These are phyloP conservation scores for Coleophoma eucalyptorum DNA, from an alignment of 2,329 filamentous ascomycete species.

Conservation along the genomic window DNA sequence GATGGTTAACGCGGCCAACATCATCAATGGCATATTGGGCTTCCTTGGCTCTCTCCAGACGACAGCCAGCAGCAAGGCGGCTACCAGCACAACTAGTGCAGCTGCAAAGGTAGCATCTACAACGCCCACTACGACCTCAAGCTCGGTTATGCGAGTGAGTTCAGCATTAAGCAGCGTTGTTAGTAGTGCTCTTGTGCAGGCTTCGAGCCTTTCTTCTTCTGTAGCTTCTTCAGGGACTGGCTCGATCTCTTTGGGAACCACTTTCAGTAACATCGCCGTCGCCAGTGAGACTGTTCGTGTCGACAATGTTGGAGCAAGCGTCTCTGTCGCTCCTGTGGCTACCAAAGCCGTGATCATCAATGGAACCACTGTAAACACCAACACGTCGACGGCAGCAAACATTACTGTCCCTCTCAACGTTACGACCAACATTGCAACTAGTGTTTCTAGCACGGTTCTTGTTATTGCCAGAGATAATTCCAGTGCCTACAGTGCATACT, in stretches of 20 bases:
- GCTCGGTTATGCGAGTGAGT: not conserved
- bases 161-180: not conserved
- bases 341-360: not conserved
- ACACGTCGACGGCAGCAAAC: not conserved
- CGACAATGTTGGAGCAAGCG: not conserved
- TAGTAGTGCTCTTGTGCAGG: not conserved
- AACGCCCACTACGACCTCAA: not conserved
- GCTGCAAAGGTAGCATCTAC: not conserved
- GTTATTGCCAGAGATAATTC: constrained; percentile 49
- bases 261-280: not conserved
- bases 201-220: not conserved
- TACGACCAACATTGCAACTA: constrained; percentile 2
- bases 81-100: not conserved
- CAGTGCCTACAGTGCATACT: constrained; percentile 43
- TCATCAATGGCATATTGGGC: not conserved
- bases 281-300: not conserved
- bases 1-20: not conserved
- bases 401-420: not conserved
- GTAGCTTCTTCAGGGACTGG: not conserved
- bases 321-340: not conserved
- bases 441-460: constrained; percentile 43
- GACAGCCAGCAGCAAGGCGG: not conserved
- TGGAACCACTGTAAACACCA: not conserved
- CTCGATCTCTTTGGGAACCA: not conserved
- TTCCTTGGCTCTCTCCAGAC: not conserved